Conservation (phyloP, 1,139 yeast genomes). For the Geotrichum citri-aurantii region DNA sequence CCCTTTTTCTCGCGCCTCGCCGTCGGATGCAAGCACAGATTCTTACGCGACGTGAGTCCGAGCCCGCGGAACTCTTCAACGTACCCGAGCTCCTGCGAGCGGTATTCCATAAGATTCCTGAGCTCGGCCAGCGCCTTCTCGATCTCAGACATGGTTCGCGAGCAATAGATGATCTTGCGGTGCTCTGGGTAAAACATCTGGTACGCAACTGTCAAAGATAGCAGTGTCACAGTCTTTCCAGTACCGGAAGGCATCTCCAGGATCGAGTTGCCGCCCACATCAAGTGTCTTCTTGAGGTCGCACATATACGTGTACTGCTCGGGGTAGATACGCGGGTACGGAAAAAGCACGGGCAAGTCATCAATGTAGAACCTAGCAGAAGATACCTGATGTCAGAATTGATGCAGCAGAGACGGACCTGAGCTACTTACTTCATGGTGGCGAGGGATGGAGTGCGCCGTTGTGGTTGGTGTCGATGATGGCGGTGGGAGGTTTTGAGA, state of each 20-base stretch:
- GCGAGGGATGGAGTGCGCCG: not conserved
- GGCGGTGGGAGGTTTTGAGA: not conserved
- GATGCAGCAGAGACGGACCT: not conserved
- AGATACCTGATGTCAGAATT: not conserved
- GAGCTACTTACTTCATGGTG: not conserved
- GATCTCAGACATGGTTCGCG: constrained; percentile 99
- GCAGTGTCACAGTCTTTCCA: constrained; percentile 88
- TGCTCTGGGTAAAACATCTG: constrained; percentile 95
- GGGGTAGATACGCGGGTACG: constrained; percentile 96
- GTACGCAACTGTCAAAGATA: constrained; percentile 88
- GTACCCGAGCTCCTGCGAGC: constrained; percentile 75
- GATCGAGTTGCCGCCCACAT: constrained; percentile 96
- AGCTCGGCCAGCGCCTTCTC: constrained; percentile 96
- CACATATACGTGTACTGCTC: constrained; percentile 89
- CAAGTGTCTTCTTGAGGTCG: constrained; percentile 86
- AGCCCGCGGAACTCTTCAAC: constrained; percentile 82
- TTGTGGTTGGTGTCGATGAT: not conserved
- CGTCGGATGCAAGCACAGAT: constrained; percentile 83
- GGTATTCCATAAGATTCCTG: constrained; percentile 77
- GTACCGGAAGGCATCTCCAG: constrained; percentile 99
- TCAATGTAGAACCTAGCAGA: constrained; percentile 62
- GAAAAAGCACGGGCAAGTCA: constrained; percentile 90
- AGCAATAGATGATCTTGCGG: constrained; percentile 88
- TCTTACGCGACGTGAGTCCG: constrained; percentile 91
- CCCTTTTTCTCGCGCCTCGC: constrained; percentile 89